phyloP scores from a whole-genome alignment of 2,329 filamentous ascomycete genomes.

The Shiraia bambusicola region DNA sequence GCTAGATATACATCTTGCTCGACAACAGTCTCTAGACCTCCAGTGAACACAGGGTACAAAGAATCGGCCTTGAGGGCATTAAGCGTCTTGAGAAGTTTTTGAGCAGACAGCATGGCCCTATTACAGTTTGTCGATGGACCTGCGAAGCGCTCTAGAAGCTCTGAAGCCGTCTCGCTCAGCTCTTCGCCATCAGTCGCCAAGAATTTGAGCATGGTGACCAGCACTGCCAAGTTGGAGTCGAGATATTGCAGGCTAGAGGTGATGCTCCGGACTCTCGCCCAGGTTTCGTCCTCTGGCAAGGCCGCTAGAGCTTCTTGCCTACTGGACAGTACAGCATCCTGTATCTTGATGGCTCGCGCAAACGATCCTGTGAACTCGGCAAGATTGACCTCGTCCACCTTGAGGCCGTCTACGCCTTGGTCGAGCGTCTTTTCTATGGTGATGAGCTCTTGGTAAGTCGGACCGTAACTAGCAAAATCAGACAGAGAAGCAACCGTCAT shows the following conservation, averaged over 20 bases:
- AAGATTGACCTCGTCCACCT: slow-evolving; percentile 82
- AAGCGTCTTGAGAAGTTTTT: slow-evolving; percentile 26
- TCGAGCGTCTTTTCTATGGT: slow-evolving; percentile 89
- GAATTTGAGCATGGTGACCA: slow-evolving; percentile 13
- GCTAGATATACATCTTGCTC: slow-evolving; percentile 23
- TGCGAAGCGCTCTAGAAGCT: slow-evolving; percentile 46
- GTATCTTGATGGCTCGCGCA: slow-evolving; percentile 51
- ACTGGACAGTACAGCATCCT: slow-evolving; percentile 17
- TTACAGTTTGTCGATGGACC: slow-evolving; percentile 15
- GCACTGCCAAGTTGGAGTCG: slow-evolving; percentile 19
- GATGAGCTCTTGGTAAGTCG: slow-evolving; percentile 82
- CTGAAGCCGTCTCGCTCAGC: slow-evolving; percentile 4
- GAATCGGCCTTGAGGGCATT: slow-evolving; percentile 23
- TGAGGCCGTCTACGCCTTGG: slow-evolving; percentile 80
- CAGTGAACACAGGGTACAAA: slow-evolving; percentile 31
- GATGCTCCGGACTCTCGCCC: slow-evolving; percentile 23
- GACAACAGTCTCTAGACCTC: slow-evolving; percentile 22
- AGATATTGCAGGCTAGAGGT: slow-evolving; percentile 25
- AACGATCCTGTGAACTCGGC: slow-evolving; percentile 79
- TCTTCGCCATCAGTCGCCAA: slow-evolving; percentile 7
- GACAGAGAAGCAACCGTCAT: slow-evolving; percentile 77
- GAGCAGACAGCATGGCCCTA: slow-evolving; percentile 20
- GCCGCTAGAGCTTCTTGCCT: slow-evolving; percentile 16
- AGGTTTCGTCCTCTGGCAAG: slow-evolving; percentile 30
- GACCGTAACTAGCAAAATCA: slow-evolving; percentile 76